Percentiles rank a stretch among this genome's conserved stretches.
phyloP scores from a whole-genome alignment of 306 rosid species.

The Vigna mungo region DNA sequence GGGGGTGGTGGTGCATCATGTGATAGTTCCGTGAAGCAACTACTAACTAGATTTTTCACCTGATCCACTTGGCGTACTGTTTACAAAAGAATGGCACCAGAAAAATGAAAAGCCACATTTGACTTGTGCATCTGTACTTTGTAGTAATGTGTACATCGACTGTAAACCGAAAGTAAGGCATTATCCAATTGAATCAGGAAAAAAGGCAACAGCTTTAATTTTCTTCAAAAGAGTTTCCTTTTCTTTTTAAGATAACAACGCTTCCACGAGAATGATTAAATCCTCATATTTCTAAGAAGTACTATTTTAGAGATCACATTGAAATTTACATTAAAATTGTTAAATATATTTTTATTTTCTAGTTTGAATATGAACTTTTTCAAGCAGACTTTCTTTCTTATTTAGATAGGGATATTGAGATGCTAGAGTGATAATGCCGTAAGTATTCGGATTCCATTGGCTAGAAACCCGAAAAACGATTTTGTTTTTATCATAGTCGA shows the following conservation, averaged over 20 bases:
- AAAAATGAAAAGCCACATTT: slow-evolving; percentile 5
- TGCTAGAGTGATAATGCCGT: too few species aligned
- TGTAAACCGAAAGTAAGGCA: slow-evolving; percentile 35
- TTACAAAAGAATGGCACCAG: not conserved
- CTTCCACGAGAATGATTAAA: not conserved
- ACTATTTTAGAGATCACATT: not conserved
- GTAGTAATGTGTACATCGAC: slow-evolving; percentile 11
- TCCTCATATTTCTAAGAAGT: not conserved
- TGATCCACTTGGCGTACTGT: not conserved
- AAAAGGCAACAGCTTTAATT: slow-evolving; percentile 22
- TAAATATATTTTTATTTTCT: not conserved
- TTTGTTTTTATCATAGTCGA: not conserved
- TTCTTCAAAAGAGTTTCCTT: not conserved
- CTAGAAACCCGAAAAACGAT: not conserved
- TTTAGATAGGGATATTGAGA: too few species aligned
- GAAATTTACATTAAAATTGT: not conserved
- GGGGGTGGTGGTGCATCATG: slow-evolving; percentile 27
- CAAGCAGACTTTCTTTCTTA: too few species aligned
- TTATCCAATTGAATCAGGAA: slow-evolving; percentile 33
- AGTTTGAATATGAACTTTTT: too few species aligned
- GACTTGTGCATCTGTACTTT: slow-evolving; percentile 15
- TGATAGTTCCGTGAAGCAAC: slow-evolving; percentile 51
- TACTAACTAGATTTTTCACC: not conserved
- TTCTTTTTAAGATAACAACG: not conserved
- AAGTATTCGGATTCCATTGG: not conserved